phyloP scores from a whole-genome alignment of 2,329 filamentous ascomycete species.

The Venturia oleaginea region DNA sequence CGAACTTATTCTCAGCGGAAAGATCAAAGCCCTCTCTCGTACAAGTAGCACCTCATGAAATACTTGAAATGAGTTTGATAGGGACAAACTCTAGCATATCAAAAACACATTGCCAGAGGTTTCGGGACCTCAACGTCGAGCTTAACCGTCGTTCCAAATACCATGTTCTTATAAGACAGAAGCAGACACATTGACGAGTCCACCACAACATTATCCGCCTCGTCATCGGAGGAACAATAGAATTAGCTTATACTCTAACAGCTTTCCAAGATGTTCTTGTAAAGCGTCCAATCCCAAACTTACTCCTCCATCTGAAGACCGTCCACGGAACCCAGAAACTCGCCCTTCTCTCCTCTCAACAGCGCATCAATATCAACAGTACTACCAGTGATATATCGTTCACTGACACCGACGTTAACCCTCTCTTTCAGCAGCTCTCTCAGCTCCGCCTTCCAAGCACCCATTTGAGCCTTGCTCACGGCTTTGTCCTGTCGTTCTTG shows the following conservation, averaged over 20 bases:
- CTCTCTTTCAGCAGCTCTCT: conserved; percentile 60
- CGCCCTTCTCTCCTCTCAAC: conserved; percentile 42
- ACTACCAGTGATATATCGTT: conserved; percentile 72
- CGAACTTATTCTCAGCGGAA: too few relatives aligned
- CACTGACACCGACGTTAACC: conserved; percentile 81
- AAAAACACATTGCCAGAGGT: too few relatives aligned
- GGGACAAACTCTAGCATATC: too few relatives aligned
- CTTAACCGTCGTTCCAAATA: too few relatives aligned
- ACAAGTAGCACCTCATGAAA: too few relatives aligned
- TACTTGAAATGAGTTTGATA: too few relatives aligned
- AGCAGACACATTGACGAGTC: neutral
- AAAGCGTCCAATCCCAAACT: neutral
- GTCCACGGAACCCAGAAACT: conserved; percentile 11
- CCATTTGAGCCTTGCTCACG: conserved; percentile 66
- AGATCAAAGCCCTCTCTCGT: too few relatives aligned
- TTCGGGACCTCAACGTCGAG: too few relatives aligned
- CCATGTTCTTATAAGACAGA: too few relatives aligned
- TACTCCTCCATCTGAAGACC: conserved; percentile 9
- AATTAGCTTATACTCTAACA: neutral
- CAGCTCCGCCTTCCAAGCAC: conserved; percentile 60
- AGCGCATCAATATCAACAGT: conserved; percentile 66
- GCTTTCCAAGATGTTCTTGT: neutral
- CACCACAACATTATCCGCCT: neutral
- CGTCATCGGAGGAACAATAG: neutral
- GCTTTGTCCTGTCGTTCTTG: conserved; percentile 62